These are phyloP conservation scores for Testicularia cyperi DNA, from an alignment of 1,284 basidiomycete species.

Conservation along the genomic window DNA sequence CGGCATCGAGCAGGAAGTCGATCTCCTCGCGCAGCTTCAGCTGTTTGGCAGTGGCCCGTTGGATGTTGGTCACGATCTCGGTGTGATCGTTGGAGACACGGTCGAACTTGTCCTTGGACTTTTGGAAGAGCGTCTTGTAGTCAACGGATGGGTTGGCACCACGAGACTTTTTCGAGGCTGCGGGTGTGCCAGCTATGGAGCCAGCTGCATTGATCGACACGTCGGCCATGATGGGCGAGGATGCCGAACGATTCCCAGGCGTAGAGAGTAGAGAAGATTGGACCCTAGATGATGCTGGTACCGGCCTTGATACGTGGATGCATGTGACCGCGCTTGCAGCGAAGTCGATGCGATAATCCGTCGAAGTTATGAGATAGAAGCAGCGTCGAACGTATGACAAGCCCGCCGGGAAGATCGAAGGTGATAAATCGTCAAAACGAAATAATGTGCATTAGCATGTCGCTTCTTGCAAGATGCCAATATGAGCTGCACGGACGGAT, in stretches of 20 bases:
- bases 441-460: no score
- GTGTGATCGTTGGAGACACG: conserved; percentile 37
- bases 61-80: conserved; percentile 20
- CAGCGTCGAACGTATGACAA: no score
- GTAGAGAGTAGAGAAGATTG: background rate
- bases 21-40: conserved; percentile 37
- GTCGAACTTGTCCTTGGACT: conserved; percentile 44
- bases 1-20: conserved; percentile 33
- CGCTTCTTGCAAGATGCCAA: no score
- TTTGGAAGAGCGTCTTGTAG: conserved; percentile 41
- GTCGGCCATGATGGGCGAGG: conserved; percentile 16
- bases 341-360: no score
- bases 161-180: conserved; percentile 8
- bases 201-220: no score
- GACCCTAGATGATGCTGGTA: conserved; percentile 2
- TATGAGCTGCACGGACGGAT: no score
- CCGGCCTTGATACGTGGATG: no score
- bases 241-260: background rate
- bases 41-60: conserved; percentile 27
- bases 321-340: no score
- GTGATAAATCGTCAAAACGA: no score
- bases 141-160: conserved; percentile 36
- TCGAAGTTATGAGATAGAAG: no score
- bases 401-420: no score
- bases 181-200: no score